Conservation (phyloP, 2,329 filamentous ascomycete genomes). For the Monascus ruber region DNA sequence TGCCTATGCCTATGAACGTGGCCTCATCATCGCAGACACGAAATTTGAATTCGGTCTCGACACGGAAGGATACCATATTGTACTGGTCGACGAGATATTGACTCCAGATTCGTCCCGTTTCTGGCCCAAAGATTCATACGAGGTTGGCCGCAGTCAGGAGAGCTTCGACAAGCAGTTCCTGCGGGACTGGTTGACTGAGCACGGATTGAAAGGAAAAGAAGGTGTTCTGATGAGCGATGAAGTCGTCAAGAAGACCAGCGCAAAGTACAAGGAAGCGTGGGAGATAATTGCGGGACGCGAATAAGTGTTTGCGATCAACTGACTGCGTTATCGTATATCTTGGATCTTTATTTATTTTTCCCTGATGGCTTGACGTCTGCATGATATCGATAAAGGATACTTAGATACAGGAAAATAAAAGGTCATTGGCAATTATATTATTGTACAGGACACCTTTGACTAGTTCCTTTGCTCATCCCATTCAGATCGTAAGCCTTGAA, state of each 20-base stretch:
- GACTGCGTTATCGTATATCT: too few species aligned
- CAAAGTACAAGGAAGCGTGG: conserved; percentile 67
- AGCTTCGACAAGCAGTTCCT: conserved; percentile 85
- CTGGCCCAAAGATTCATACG: conserved; percentile 67
- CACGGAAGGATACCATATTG: conserved; percentile 52
- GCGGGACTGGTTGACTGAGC: conserved; percentile 65
- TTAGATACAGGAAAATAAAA: conserved; percentile 4
- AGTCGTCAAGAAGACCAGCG: conserved; percentile 55
- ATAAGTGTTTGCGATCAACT: conserved; percentile 11
- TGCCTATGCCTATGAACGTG: conserved; percentile 39
- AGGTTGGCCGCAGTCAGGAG: conserved; percentile 61
- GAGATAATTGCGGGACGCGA: conserved; percentile 53
- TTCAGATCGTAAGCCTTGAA: conserved; percentile 24
- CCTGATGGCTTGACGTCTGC: too few species aligned
- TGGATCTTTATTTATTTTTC: too few species aligned
- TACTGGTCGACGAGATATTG: conserved; percentile 73
- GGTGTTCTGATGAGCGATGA: conserved; percentile 63
- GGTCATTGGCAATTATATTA: conserved; percentile 1
- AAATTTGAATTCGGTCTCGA: conserved; percentile 69
- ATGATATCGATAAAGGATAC: not conserved
- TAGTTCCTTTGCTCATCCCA: conserved; percentile 14
- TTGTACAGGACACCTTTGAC: not conserved
- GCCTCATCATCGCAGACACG: conserved; percentile 67
- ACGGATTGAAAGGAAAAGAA: conserved; percentile 64
- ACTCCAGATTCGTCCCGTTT: conserved; percentile 78